Evolutionary conservation across 768 basidiomycete species (phyloP), one percentile per base, ranked within the genome.

Genomic region (Rhizopogon vulgaris): DNA sequence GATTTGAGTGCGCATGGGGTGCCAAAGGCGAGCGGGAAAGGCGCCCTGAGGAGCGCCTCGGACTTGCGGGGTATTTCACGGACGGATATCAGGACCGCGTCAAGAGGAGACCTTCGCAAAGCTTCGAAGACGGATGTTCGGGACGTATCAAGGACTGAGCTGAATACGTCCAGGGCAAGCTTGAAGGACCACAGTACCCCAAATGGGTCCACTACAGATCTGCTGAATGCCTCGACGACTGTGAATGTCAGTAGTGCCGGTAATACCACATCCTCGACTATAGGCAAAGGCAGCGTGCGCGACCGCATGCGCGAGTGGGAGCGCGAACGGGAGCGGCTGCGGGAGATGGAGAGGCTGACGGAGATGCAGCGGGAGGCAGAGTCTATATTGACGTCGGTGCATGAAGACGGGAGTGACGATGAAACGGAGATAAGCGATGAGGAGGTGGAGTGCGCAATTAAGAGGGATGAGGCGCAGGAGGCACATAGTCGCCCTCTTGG

Each of bases 241-340:
- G 48, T 25, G 12, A 51, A 51, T 4, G 50, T 30, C 27, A 48
- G 34, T 8, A 14, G 47, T 18, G 11, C 30, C 24, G 42, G 43
- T 25, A 41, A 37, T 22, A 46, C 54, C 10, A 54, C 39, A 25
- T 36, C 52, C 30, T 54, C 27, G n/a, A 46, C 45, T 11, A 15
- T 62, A 7, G 48, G 60, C 25, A 68, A 40, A 43, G 68, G 64
- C 24, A 69, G 70, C 15, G 74, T 75, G 15, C 77, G 75, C 52
- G 79, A 86, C 52, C 74, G 87, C 10, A 83, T 89, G 57, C 74
- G 74, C 57, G 87, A 88, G 58, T 90, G 87, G 86, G 86, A 90
- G 62, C 71, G 81, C 38, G 86, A 88, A 65, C 76, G 78, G 34
- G 76, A 83, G 66, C 71, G 85, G 53, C 66, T 88, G 61, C 75